These are phyloP conservation scores for Hanseniaspora sp. DNA, from an alignment of 1,139 yeast species.

Conservation along the genomic window DNA sequence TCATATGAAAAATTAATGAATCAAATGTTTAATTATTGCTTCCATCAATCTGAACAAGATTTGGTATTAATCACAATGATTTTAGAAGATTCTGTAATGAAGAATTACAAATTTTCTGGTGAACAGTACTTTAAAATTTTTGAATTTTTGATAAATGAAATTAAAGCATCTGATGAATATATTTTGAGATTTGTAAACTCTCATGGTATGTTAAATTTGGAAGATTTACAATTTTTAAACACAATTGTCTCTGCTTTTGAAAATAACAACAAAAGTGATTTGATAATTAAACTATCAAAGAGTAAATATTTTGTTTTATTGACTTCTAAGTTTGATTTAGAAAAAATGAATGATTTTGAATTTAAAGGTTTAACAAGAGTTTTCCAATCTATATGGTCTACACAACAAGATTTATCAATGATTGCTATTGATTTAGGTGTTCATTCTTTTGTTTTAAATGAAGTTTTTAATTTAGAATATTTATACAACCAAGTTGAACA, in stretches of 20 bases:
- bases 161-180: conserved; percentile 26
- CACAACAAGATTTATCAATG: conserved; percentile 24
- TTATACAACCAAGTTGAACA: conserved; percentile 34
- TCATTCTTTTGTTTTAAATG: conserved; percentile 36
- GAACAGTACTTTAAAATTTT: conserved; percentile 29
- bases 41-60: conserved; percentile 26
- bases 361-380: conserved; percentile 25
- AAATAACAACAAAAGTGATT: conserved; percentile 22
- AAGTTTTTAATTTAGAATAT: conserved; percentile 44
- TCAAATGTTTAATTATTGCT: conserved; percentile 27
- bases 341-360: conserved; percentile 20
- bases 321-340: conserved; percentile 17
- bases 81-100: conserved; percentile 32
- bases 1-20: conserved; percentile 12
- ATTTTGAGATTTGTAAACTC: conserved; percentile 28
- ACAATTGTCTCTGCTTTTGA: conserved; percentile 19
- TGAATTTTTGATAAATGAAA: conserved; percentile 24
- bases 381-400: conserved; percentile 24
- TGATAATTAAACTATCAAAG: conserved; percentile 18
- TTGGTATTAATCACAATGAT: conserved; percentile 27
- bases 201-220: conserved; percentile 25
- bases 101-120: conserved; percentile 26
- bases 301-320: conserved; percentile 11
- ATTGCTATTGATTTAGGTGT: conserved; percentile 26
- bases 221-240: conserved; percentile 27